Base-by-base conservation (phyloP, 495 filamentous ascomycete genomes). In the Annulohypoxylon moriforme region DNA sequence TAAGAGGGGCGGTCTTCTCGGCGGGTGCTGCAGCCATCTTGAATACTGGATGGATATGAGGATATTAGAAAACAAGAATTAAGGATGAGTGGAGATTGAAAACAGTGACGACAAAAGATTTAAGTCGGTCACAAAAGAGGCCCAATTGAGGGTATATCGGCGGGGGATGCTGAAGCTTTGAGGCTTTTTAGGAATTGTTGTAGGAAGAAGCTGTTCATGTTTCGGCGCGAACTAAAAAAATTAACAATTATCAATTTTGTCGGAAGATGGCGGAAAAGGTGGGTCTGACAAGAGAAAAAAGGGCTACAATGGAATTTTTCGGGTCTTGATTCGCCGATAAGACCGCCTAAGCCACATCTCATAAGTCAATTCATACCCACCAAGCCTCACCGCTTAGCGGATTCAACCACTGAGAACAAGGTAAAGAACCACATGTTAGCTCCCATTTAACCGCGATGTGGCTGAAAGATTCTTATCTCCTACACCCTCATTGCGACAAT, bases 1-100 rank as follows among this genome's bases (percentile, higher is more conserved):
- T 81, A 27, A 81, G 77, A 40, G 78, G 74, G 52, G 76, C 69
- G 74, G 79, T 68, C 77, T 83, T 84, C 69, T 78, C 44, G 64
- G 69, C 64, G 49, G 79, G 65, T 52, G 74, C 22, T 38, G 73
- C 14, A 47, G 74, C 18, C 59, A 67, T 69, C 52, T 25, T 64
- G 63, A 78, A 64, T 75, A 78, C 75, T 72, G 42, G 73, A 58
- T 59, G 55, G 16, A 25, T 31, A 33, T 56, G 42, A 36, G 52
- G 34, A 67, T 52, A 25, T 53, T 56, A 55, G 49, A 66, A 59
- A 66, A 24, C 55, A 34, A 58, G 56, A 64, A 78, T 50, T 66
- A 78, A 78, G 76, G 73, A 76, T 77, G 78, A 76, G 80, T 72
- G 67, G 63, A 71, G 71, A 74, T 61, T 64, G 72, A 65, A 76